phyloP scores from a whole-genome alignment of 768 basidiomycete species.

The Xerocomellus amylosporus region DNA sequence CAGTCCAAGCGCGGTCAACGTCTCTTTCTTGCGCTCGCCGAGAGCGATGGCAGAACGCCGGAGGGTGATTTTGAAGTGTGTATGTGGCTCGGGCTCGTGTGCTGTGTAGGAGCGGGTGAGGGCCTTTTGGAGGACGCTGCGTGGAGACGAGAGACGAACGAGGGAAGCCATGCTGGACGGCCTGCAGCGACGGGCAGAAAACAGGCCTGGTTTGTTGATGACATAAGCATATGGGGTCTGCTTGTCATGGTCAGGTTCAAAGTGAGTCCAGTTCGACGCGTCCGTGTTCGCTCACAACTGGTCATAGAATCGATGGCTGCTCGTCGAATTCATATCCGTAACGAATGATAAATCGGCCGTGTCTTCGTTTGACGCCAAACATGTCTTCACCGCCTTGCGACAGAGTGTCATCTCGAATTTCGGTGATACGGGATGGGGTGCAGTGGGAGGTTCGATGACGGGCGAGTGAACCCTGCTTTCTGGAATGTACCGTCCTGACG shows the following conservation, averaged over 20 bases:
- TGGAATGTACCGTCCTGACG: background rate
- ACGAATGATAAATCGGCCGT: slow-evolving; percentile 18
- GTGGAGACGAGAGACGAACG: slow-evolving; percentile 9
- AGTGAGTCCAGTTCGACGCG: slow-evolving; percentile 29
- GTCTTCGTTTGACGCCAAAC: slow-evolving; percentile 51
- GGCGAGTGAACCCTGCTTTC: slow-evolving; percentile 41
- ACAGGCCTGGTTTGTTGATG: background rate
- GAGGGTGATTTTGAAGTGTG: slow-evolving; percentile 89
- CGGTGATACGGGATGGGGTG: slow-evolving; percentile 86
- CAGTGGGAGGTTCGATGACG: slow-evolving; percentile 65
- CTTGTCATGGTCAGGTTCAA: slow-evolving; percentile 67
- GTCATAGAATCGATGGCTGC: slow-evolving; percentile 78
- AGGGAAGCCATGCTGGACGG: slow-evolving; percentile 11
- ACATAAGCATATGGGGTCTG: slow-evolving; percentile 8
- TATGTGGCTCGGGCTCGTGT: slow-evolving; percentile 35
- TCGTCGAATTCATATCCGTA: slow-evolving; percentile 75
- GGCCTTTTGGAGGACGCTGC: background rate
- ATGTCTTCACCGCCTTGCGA: slow-evolving; percentile 65
- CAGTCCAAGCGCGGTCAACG: slow-evolving; percentile 79
- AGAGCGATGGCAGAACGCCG: slow-evolving; percentile 85
- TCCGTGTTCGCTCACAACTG: background rate
- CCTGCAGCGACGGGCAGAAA: background rate
- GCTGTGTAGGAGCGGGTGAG: slow-evolving; percentile 14
- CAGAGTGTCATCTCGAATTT: slow-evolving; percentile 71
- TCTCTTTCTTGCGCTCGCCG: slow-evolving; percentile 64